These are phyloP conservation scores for Aspergillus awamori DNA, from an alignment of 2,329 filamentous ascomycete species.

Conservation along the genomic window DNA sequence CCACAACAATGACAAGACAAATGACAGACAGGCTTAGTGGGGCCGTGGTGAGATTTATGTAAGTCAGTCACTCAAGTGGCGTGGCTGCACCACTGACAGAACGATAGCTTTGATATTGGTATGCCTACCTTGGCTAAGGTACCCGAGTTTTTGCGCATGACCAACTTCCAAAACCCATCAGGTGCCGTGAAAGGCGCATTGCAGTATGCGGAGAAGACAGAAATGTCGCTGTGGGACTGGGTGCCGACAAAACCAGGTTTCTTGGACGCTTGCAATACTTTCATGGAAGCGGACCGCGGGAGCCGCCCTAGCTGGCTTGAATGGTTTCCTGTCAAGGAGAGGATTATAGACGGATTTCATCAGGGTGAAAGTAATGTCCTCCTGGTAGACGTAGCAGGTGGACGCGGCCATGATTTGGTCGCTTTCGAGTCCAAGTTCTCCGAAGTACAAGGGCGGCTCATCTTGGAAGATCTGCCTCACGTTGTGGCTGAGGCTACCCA, in stretches of 20 bases:
- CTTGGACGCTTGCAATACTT: constrained; percentile 9
- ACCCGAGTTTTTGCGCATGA: constrained; percentile 18
- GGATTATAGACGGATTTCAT: neutral
- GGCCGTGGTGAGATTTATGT: constrained; percentile 21
- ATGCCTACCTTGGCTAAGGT: constrained; percentile 13
- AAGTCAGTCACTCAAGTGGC: neutral
- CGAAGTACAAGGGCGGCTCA: neutral
- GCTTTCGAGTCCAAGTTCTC: constrained; percentile 6
- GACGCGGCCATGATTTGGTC: constrained; percentile 11
- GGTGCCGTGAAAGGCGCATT: constrained; percentile 10
- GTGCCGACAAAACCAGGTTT: neutral
- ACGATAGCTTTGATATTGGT: constrained; percentile 17
- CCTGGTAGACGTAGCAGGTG: constrained; percentile 17
- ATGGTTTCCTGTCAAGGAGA: constrained; percentile 17
- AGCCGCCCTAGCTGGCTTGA: constrained; percentile 15
- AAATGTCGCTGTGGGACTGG: constrained; percentile 15
- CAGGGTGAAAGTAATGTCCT: neutral
- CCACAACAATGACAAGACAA: constrained; percentile 19
- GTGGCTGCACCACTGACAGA: neutral
- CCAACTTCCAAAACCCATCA: constrained; percentile 9
- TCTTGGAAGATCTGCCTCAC: constrained; percentile 13
- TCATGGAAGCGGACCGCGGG: constrained; percentile 17
- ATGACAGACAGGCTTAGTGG: constrained; percentile 14
- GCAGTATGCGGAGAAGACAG: constrained; percentile 16
- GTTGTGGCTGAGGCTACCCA: constrained; percentile 5